phyloP scores from a whole-genome alignment of 805 yeast genomes.

The Schizosaccharomyces osmophilus region DNA sequence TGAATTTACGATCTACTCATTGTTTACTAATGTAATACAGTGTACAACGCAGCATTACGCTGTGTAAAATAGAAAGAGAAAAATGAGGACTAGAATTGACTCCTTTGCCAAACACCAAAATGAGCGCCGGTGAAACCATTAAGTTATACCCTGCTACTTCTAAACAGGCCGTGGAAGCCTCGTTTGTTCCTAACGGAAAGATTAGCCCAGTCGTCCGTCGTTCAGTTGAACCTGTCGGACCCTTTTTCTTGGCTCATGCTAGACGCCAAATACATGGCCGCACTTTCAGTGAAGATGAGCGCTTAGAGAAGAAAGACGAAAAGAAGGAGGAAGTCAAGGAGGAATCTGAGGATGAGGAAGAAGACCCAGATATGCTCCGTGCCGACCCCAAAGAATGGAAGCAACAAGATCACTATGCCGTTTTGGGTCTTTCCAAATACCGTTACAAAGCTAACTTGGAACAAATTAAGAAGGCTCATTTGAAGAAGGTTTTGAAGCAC shows the following conservation, averaged over 20 bases:
- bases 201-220: constrained; percentile 17
- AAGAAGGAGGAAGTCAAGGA: constrained; percentile 33
- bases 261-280: constrained; percentile 88
- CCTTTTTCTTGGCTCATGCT: constrained; percentile 86
- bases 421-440: constrained; percentile 73
- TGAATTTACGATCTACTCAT: too few relatives aligned
- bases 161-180: background rate
- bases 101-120: background rate
- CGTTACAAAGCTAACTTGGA: constrained; percentile 79
- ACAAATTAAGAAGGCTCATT: constrained; percentile 81
- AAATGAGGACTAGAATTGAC: background rate
- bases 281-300: constrained; percentile 94
- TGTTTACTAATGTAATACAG: background rate
- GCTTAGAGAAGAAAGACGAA: constrained; percentile 58
- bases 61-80: background rate
- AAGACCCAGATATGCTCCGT: constrained; percentile 52
- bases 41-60: background rate
- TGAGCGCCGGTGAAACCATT: background rate
- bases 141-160: background rate
- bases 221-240: constrained; percentile 90
- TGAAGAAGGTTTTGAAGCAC: constrained; percentile 85
- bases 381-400: constrained; percentile 98
- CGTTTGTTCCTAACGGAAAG: background rate
- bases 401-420: constrained; percentile 84
- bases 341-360: constrained; percentile 35